phyloP scores from a whole-genome alignment of 2,329 filamentous ascomycete species.

The Cladosporium halotolerans region DNA sequence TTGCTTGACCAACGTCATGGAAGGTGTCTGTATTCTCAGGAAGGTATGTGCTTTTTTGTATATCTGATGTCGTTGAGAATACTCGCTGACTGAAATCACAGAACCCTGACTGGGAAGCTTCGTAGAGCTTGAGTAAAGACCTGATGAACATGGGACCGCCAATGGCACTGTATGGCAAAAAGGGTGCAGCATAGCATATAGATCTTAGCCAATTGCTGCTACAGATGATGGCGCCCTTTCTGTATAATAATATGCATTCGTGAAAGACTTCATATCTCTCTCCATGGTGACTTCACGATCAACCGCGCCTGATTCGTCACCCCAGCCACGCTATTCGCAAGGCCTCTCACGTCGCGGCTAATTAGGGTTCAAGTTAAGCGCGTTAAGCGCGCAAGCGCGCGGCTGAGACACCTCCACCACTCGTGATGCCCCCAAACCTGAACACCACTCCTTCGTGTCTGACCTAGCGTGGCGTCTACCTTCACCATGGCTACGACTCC shows the following conservation, averaged over 20 bases:
- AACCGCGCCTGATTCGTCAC: too few relatives aligned
- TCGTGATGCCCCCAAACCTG: too few relatives aligned
- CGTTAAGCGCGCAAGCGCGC: too few relatives aligned
- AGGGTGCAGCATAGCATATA: slow-evolving; percentile 1
- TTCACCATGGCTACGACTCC: neutral
- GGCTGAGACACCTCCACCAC: too few relatives aligned
- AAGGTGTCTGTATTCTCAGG: slow-evolving; percentile 90
- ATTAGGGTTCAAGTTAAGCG: too few relatives aligned
- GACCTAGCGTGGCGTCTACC: too few relatives aligned
- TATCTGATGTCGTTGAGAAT: neutral
- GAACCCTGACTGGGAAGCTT: slow-evolving; percentile 29
- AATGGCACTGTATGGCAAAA: neutral
- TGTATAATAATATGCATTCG: neutral
- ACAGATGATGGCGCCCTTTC: neutral
- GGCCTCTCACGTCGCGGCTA: neutral
- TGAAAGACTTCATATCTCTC: neutral
- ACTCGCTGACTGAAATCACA: slow-evolving; percentile 14
- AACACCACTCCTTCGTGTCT: too few relatives aligned
- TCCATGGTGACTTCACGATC: too few relatives aligned
- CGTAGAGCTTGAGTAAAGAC: neutral
- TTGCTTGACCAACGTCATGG: slow-evolving; percentile 80
- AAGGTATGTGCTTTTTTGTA: slow-evolving; percentile 61
- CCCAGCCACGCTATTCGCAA: too few relatives aligned
- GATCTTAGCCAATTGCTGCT: neutral
- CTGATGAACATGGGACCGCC: neutral